Evolutionary conservation across 805 yeast species (phyloP).

Genomic region (Clavispora fructus): DNA sequence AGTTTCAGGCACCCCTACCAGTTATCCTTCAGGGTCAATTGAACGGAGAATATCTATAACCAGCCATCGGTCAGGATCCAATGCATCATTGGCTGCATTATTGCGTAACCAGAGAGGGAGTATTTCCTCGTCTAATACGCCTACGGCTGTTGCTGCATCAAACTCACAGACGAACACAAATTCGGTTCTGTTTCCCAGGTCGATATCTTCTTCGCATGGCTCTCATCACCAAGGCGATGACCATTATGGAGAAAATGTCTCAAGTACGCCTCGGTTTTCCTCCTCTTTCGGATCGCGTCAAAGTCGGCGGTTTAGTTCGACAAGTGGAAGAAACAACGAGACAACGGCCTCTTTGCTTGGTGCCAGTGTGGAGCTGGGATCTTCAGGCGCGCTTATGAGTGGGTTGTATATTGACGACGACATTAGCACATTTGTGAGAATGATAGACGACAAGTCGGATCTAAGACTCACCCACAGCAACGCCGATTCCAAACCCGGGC

Average conservation of each 20-base stretch:
- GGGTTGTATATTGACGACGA: conserved; percentile 53
- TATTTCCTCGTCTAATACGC: conserved; percentile 33
- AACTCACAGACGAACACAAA: conserved; percentile 9
- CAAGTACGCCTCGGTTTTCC: conserved; percentile 55
- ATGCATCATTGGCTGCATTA: conserved; percentile 50
- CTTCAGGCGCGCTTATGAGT: conserved; percentile 30
- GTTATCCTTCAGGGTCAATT: conserved; percentile 18
- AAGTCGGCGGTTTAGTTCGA: conserved; percentile 43
- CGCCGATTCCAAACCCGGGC: conserved; percentile 9
- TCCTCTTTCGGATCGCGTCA: conserved; percentile 69
- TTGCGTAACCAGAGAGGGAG: conserved; percentile 47
- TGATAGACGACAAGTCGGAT: conserved; percentile 63
- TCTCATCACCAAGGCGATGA: conserved; percentile 26
- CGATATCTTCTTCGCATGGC: conserved; percentile 38
- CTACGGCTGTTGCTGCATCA: conserved; percentile 20
- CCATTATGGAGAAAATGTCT: conserved; percentile 22
- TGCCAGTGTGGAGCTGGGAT: conserved; percentile 33
- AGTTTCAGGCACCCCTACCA: conserved; percentile 12
- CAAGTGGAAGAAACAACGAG: conserved; percentile 20
- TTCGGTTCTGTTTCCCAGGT: conserved; percentile 24
- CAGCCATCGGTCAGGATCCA: conserved; percentile 43
- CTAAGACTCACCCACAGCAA: conserved; percentile 29
- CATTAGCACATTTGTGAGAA: conserved; percentile 62
- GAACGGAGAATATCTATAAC: conserved; percentile 40
- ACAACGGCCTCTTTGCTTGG: conserved; percentile 21